Evolutionary conservation across 2,329 filamentous ascomycete species (phyloP), one percentile per base, ranked within the genome.

Genomic region (Cryphonectria japonica): DNA sequence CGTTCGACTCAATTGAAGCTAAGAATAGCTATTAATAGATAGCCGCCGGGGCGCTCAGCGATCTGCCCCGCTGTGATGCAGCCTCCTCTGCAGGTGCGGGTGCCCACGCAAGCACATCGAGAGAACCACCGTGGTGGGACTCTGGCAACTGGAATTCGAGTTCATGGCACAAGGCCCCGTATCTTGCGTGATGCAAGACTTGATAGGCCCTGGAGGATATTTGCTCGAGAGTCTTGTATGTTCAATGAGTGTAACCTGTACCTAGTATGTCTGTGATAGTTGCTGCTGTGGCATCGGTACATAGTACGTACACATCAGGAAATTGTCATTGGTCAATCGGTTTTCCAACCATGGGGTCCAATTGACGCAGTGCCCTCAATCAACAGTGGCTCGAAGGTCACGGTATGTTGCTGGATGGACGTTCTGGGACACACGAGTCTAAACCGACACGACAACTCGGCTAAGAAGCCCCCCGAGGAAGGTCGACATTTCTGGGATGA

Each of bases 21-120:
- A 60, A 61, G 34, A 46, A 60, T 46, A 67, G n/a, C 37, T 64
- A 64, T 43, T 43, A 64, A 64, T 64, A 64, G 61, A 64, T 46
- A 64, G 37, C 61, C 61, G 61, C 61, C 61, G n/a, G 61, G 22
- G 26, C 39, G 37, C 37, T 1, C 61, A 39, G 39, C 39, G n/a
- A 19, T 16, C 22, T 64, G 61, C 61, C 61, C 61, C 61, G 61
- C 61, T 64, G 61, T 64, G 61, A 46, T 64, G 61, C 61, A 63
- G 61, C 34, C 7, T 61, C 37, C 26, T 61, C 37, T 63, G 37
- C 61, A 63, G 61, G 61, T 63, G 61, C 37, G 37, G 37, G 8
- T 63, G 32, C 39, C 16, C n/a, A 64, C 41, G 61, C 61, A 13
- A 64, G 29, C 52, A 13, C 22, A 22, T n/a, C 19, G 46, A 50